Percentiles rank a stretch among this genome's conserved stretches.
phyloP scores from a whole-genome alignment of 1,284 basidiomycete species.

The Malassezia obtusa region DNA sequence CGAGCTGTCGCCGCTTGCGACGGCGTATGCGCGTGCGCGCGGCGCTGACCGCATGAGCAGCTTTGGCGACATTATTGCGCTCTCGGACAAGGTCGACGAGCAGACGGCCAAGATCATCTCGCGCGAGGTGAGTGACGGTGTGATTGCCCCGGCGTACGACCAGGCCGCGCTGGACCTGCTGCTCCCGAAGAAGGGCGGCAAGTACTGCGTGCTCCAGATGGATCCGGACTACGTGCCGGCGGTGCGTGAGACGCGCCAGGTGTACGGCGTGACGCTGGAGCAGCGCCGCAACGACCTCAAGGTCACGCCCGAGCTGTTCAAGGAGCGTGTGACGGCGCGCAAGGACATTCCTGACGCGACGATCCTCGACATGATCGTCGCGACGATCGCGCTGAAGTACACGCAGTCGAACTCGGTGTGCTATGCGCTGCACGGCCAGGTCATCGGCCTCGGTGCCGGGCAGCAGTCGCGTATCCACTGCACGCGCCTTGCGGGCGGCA shows the following conservation, averaged over 20 bases:
- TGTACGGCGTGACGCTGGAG: constrained; percentile 83
- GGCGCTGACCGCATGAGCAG: constrained; percentile 99
- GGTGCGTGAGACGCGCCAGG: constrained; percentile 75
- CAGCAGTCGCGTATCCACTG: constrained; percentile 99
- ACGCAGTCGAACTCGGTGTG: constrained; percentile 98
- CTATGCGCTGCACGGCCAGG: constrained; percentile 83
- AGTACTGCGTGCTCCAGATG: constrained; percentile 80
- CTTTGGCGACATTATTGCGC: constrained; percentile 95
- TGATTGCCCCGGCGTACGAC: constrained; percentile 89
- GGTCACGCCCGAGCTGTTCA: constrained; percentile 71
- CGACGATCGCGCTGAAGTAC: constrained; percentile 93
- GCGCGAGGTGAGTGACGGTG: constrained; percentile 92
- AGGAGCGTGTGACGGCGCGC: constrained; percentile 77
- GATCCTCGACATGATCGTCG: constrained; percentile 50
- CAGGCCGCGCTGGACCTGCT: constrained; percentile 80
- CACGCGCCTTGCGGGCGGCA: constrained; percentile 88
- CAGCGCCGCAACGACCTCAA: constrained; percentile 85
- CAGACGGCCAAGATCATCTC: constrained; percentile 93
- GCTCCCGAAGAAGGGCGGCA: constrained; percentile 92
- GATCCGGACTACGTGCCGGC: constrained; percentile 39
- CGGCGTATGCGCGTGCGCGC: constrained; percentile 89
- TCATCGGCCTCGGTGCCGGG: constrained; percentile 91
- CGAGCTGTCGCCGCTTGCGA: constrained; percentile 74
- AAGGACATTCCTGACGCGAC: constrained; percentile 55
- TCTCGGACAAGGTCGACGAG: constrained; percentile 83